Conservation (phyloP, 2,329 filamentous ascomycete genomes). For the Calonectria pseudoturangicola region DNA sequence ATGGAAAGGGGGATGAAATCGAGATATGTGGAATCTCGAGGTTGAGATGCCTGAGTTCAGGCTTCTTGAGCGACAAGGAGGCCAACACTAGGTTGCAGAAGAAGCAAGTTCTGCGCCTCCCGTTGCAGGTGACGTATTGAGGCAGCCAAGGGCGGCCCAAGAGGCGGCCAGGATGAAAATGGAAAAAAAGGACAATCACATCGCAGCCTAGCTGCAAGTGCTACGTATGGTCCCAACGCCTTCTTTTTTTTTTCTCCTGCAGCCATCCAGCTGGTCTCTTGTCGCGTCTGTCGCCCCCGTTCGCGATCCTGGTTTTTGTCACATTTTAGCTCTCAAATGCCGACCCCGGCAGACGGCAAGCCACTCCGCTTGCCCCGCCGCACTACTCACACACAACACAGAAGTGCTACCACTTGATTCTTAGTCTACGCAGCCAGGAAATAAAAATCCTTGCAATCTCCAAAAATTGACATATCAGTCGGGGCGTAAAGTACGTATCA, state of each 20-base stretch:
- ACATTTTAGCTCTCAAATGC: conserved; percentile 32
- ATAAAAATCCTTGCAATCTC: conserved; percentile 36
- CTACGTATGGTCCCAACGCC: too few relatives aligned
- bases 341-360: conserved; percentile 43
- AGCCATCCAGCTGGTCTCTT: not conserved
- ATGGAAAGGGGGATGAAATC: not conserved
- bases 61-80: not conserved
- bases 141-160: conserved; percentile 3
- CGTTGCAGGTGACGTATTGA: conserved; percentile 21
- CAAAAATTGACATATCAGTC: conserved; percentile 14
- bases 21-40: not conserved
- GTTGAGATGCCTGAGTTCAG: not conserved
- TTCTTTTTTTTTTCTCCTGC: not conserved
- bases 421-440: conserved; percentile 24
- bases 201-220: not conserved
- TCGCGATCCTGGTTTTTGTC: conserved; percentile 31
- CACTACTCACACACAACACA: conserved; percentile 34
- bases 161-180: not conserved
- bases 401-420: conserved; percentile 22
- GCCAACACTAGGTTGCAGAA: conserved; percentile 21
- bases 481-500: not conserved
- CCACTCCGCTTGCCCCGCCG: conserved; percentile 49
- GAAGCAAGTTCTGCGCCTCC: conserved; percentile 37
- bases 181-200: not conserved
- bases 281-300: not conserved